Evolutionary conservation across 2,329 filamentous ascomycete species (phyloP).

Genomic region (Aspergillus quadricinctus): DNA sequence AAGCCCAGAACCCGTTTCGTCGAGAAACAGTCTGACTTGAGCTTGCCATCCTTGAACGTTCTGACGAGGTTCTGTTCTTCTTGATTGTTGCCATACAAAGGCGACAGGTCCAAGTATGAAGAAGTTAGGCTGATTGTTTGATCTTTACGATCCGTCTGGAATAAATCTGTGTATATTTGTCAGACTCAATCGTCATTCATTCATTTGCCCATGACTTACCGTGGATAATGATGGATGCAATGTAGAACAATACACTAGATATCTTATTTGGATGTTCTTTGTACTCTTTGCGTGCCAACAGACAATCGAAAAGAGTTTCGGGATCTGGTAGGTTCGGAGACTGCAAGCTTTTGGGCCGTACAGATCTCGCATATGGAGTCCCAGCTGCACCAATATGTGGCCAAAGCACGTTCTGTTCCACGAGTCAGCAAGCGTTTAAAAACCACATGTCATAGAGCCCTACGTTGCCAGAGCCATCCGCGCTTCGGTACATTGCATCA

Average conservation of each 20-base stretch:
- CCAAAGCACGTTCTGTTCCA: conserved; percentile 54
- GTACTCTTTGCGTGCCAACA: conserved; percentile 61
- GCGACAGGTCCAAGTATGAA: conserved; percentile 69
- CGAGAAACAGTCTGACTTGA: conserved; percentile 68
- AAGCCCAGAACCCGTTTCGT: conserved; percentile 62
- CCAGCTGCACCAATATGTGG: conserved; percentile 62
- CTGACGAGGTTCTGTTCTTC: conserved; percentile 60
- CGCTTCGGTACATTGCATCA: conserved; percentile 29
- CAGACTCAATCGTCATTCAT: conserved; percentile 7
- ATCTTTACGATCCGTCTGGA: conserved; percentile 61
- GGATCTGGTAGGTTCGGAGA: conserved; percentile 61
- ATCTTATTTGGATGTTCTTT: conserved; percentile 67
- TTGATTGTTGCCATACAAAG: conserved; percentile 66
- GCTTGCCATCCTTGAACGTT: conserved; percentile 60
- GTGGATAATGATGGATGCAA: conserved; percentile 65
- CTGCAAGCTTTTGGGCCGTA: conserved; percentile 54
- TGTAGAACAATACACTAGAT: conserved; percentile 70
- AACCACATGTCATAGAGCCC: neutral
- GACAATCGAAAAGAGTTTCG: conserved; percentile 62
- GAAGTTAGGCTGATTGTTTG: conserved; percentile 63
- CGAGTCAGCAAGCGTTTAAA: conserved; percentile 34
- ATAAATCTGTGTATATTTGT: conserved; percentile 49
- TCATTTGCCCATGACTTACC: conserved; percentile 24
- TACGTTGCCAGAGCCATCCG: conserved; percentile 42
- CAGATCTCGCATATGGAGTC: conserved; percentile 65